These are phyloP conservation scores for Naganishia sp. DNA, from an alignment of 1,284 basidiomycete genomes.

Conservation along the genomic window DNA sequence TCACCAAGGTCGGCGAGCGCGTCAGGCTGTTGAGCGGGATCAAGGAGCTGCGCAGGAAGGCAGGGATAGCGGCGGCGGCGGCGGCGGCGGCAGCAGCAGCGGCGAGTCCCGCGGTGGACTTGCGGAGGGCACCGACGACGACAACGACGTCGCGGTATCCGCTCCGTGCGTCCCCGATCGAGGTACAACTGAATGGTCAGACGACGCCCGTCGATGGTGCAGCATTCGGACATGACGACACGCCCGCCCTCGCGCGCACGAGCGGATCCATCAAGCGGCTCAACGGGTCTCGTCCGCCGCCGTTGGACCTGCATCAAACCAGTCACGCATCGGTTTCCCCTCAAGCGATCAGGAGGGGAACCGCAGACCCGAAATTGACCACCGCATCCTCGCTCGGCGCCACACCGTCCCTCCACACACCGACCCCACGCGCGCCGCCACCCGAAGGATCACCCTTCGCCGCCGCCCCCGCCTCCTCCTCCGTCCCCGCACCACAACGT, in stretches of 20 bases:
- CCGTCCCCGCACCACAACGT: background rate
- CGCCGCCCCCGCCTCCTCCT: background rate
- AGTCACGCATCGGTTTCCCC: conserved; percentile 10
- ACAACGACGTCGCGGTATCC: conserved; percentile 4
- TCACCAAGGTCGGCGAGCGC: conserved; percentile 82
- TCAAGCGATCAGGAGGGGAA: background rate
- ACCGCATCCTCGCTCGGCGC: no score
- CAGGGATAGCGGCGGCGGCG: conserved; percentile 36
- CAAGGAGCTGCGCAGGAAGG: conserved; percentile 68
- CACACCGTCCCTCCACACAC: no score
- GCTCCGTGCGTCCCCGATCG: conserved; percentile 1
- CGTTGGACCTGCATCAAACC: conserved; percentile 31
- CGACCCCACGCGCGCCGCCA: background rate
- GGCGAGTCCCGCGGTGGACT: no score
- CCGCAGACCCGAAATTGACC: no score
- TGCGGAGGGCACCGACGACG: background rate
- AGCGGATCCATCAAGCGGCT: conserved; percentile 31
- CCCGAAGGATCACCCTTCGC: background rate
- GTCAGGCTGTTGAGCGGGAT: conserved; percentile 81
- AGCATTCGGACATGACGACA: background rate
- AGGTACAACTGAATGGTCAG: conserved; percentile 28
- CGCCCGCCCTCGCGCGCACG: conserved; percentile 16
- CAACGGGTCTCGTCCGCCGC: conserved; percentile 31
- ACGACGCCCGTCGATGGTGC: background rate
- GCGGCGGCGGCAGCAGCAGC: no score